These are phyloP conservation scores for Limnomonas spitsbergensis DNA, from an alignment of 139 green algal genomes.

Conservation along the genomic window DNA sequence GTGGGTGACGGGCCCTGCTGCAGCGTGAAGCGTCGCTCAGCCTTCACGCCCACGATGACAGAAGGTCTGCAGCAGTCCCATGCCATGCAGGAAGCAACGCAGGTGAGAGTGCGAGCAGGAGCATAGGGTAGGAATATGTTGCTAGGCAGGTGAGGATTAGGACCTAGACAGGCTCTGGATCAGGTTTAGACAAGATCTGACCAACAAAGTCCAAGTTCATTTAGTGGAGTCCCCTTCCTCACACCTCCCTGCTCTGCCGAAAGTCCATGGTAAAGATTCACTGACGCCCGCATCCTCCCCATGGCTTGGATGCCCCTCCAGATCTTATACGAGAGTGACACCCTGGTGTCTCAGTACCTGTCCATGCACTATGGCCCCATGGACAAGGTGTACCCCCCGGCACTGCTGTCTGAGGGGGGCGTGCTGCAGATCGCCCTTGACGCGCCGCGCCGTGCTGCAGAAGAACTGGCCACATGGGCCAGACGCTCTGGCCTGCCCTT, in stretches of 20 bases:
- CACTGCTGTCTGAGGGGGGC: slow-evolving; percentile 9
- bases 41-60: slow-evolving; percentile 43
- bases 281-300: too few relatives aligned
- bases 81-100: slow-evolving; percentile 42
- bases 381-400: slow-evolving; percentile 26
- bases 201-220: too few relatives aligned
- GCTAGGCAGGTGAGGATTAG: too few relatives aligned
- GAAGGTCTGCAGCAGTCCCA: slow-evolving; percentile 30
- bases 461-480: slow-evolving; percentile 33
- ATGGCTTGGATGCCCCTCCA: slow-evolving; percentile 7
- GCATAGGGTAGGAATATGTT: too few relatives aligned
- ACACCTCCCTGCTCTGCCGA: too few relatives aligned
- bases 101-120: too few relatives aligned
- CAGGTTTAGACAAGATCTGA: too few relatives aligned
- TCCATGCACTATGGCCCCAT: slow-evolving; percentile 48
- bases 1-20: slow-evolving; percentile 60
- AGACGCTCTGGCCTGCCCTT: background rate
- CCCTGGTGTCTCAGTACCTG: slow-evolving; percentile 54
- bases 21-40: slow-evolving; percentile 38
- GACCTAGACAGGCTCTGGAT: too few relatives aligned
- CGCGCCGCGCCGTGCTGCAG: slow-evolving; percentile 40
- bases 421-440: slow-evolving; percentile 31
- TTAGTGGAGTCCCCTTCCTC: too few relatives aligned
- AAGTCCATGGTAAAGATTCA: too few relatives aligned
- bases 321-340: slow-evolving; percentile 50